Conservation (phyloP, 1,284 basidiomycete genomes). For the Ustilago trichophora region DNA sequence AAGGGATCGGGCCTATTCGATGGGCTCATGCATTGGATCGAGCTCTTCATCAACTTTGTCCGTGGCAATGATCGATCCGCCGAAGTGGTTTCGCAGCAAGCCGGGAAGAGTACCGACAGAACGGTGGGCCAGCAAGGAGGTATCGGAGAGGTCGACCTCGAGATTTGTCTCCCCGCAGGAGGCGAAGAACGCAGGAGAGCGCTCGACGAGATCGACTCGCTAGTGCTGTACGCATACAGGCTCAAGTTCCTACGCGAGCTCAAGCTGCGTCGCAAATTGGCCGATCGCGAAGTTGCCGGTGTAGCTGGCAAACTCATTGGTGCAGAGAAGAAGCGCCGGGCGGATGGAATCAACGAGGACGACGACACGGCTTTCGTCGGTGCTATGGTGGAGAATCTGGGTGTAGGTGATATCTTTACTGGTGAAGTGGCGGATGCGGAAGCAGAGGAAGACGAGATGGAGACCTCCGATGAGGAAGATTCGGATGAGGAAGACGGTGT, state of each 20-base stretch:
- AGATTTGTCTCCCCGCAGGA: constrained; percentile 59
- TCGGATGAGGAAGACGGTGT: constrained; percentile 70
- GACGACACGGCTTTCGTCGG: constrained; percentile 58
- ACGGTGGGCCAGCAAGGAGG: constrained; percentile 26
- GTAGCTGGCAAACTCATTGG: constrained; percentile 46
- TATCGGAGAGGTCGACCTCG: constrained; percentile 60
- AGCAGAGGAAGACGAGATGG: constrained; percentile 58
- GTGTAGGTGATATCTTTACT: constrained; percentile 59
- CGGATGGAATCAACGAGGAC: constrained; percentile 44
- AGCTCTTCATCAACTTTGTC: constrained; percentile 89
- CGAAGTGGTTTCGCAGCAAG: constrained; percentile 71
- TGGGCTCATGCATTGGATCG: constrained; percentile 94
- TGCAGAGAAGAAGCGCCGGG: constrained; percentile 28
- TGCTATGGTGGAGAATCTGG: constrained; percentile 62
- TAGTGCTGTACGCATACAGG: constrained; percentile 62
- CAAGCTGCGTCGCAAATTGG: constrained; percentile 57
- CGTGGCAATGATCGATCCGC: constrained; percentile 78
- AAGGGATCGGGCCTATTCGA: constrained; percentile 96
- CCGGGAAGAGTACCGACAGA: constrained; percentile 1
- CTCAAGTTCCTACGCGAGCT: constrained; percentile 63
- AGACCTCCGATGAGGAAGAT: constrained; percentile 49
- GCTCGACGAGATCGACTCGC: constrained; percentile 60
- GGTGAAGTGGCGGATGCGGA: constrained; percentile 61
- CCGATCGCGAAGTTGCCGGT: constrained; percentile 50
- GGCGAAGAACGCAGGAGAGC: constrained; percentile 48